These are phyloP conservation scores for Aspergillus ellipticus DNA, from an alignment of 495 filamentous ascomycete species.

Conservation along the genomic window DNA sequence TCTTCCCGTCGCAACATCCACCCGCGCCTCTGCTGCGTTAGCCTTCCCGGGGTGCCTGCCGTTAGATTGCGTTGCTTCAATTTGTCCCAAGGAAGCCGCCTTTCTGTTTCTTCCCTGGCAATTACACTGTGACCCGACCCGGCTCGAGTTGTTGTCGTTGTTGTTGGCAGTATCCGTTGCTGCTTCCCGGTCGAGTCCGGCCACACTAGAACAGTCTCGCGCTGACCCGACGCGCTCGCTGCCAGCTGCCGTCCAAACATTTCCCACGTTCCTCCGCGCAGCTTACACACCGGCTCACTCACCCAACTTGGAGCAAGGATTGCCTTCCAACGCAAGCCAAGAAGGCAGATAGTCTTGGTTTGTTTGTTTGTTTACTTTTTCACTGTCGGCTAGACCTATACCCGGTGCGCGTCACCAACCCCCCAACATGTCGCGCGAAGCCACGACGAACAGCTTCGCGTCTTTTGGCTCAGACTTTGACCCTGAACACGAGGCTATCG, in stretches of 20 bases:
- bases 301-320: not conserved
- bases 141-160: not conserved
- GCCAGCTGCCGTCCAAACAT: conserved; percentile 10
- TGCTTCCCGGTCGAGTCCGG: conserved; percentile 1
- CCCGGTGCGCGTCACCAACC: conserved; percentile 6
- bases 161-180: conserved; percentile 1
- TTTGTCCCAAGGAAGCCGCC: not conserved
- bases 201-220: not conserved
- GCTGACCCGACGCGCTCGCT: conserved; percentile 15
- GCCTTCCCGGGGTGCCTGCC: not conserved
- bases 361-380: not conserved
- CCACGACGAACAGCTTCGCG: conserved; percentile 26
- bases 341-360: not conserved
- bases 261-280: not conserved
- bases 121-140: not conserved
- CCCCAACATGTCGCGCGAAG: conserved; percentile 34
- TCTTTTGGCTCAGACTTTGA: conserved; percentile 48
- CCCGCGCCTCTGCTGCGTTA: not conserved
- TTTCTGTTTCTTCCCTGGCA: not conserved
- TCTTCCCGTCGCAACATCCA: not conserved
- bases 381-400: not conserved
- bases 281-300: not conserved
- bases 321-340: not conserved
- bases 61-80: not conserved
- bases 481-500: conserved; percentile 49